Conservation (phyloP, 2,329 filamentous ascomycete genomes). For the Xylariales sp. region DNA sequence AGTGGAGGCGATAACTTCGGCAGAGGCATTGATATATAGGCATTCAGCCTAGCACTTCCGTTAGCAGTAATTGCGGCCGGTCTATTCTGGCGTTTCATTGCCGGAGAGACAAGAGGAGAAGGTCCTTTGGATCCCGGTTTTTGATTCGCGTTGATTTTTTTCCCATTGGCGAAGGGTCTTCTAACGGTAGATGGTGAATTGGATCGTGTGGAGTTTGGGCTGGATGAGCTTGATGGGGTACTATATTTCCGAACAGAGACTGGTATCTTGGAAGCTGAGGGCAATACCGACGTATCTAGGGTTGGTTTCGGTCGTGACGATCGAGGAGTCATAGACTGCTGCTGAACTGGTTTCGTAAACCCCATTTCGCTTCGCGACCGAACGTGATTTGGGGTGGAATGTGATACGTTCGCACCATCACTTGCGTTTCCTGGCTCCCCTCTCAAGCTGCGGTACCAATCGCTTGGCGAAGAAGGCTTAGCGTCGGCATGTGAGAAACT, state of each 20-base stretch:
- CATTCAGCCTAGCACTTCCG: slow-evolving; percentile 72
- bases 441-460: slow-evolving; percentile 52
- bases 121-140: slow-evolving; percentile 57
- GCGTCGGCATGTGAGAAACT: slow-evolving; percentile 67
- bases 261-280: slow-evolving; percentile 57
- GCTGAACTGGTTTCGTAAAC: slow-evolving; percentile 50
- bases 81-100: slow-evolving; percentile 55
- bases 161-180: slow-evolving; percentile 57
- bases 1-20: slow-evolving; percentile 82
- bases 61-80: slow-evolving; percentile 59
- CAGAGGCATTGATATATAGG: slow-evolving; percentile 76
- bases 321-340: slow-evolving; percentile 49
- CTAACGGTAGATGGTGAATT: slow-evolving; percentile 65
- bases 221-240: slow-evolving; percentile 59
- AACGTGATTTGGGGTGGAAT: slow-evolving; percentile 56
- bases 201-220: slow-evolving; percentile 64
- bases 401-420: slow-evolving; percentile 41
- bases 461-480: slow-evolving; percentile 73
- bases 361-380: slow-evolving; percentile 72
- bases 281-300: slow-evolving; percentile 46
- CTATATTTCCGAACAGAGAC: slow-evolving; percentile 59
- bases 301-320: slow-evolving; percentile 52
- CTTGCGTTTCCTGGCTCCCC: slow-evolving; percentile 38
- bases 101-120: slow-evolving; percentile 49
- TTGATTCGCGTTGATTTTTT: slow-evolving; percentile 51